These are phyloP conservation scores for Nannizziopsis barbatae DNA, from an alignment of 2,329 filamentous ascomycete genomes.

Conservation along the genomic window DNA sequence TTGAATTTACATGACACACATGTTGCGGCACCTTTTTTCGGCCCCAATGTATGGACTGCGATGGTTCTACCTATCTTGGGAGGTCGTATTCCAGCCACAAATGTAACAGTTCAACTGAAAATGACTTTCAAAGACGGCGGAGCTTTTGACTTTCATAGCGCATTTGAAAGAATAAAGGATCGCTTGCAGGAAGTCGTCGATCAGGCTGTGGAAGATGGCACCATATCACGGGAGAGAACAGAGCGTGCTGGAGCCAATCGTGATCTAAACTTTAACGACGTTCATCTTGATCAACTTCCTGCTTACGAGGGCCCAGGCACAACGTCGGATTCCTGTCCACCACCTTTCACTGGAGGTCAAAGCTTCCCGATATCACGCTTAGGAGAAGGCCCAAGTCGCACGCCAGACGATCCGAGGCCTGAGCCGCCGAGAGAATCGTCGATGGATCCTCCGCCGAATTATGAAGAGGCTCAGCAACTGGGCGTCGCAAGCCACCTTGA, in stretches of 20 bases:
- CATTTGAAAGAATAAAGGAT: constrained; percentile 75
- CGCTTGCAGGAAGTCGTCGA: constrained; percentile 70
- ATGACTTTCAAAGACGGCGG: constrained; percentile 90
- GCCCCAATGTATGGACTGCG: constrained; percentile 80
- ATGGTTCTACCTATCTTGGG: constrained; percentile 68
- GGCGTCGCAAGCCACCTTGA: constrained; percentile 65
- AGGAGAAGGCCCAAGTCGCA: constrained; percentile 18
- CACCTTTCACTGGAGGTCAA: neutral
- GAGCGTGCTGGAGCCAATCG: constrained; percentile 31
- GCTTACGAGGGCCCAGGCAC: constrained; percentile 60
- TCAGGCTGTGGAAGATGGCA: constrained; percentile 55
- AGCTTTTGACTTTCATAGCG: constrained; percentile 78
- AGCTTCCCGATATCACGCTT: constrained; percentile 7
- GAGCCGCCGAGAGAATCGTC: constrained; percentile 54
- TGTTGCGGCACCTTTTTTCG: constrained; percentile 81
- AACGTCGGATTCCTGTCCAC: constrained; percentile 7
- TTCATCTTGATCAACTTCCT: constrained; percentile 77
- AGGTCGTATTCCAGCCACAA: constrained; percentile 66
- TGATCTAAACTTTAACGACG: constrained; percentile 48
- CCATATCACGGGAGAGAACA: constrained; percentile 24
- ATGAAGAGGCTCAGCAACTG: constrained; percentile 81
- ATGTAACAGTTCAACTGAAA: constrained; percentile 65
- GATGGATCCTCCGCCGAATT: constrained; percentile 55
- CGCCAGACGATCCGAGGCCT: constrained; percentile 24
- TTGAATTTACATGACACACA: constrained; percentile 78